A percentile compares a stretch with the other conserved stretches of the same genome.
These are phyloP conservation scores for Fraxinus nigra DNA, from an alignment of 305 asterid species.

Conservation along the genomic window DNA sequence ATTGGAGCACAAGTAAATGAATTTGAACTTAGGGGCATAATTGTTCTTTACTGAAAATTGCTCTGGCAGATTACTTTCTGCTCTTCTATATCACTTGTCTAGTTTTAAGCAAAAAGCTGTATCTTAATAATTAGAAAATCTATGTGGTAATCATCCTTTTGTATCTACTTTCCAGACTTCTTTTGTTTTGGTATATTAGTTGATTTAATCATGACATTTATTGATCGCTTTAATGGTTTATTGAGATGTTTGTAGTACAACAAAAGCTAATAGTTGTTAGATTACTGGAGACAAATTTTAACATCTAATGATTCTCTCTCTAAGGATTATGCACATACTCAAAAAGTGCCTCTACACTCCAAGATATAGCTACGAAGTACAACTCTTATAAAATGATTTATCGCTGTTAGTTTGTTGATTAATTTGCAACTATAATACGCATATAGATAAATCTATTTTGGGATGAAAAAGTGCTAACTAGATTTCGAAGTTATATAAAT, in stretches of 20 bases:
- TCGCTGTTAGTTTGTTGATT: background rate
- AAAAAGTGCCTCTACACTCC: background rate
- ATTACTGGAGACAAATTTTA: conserved; percentile 6
- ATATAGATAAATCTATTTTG: background rate
- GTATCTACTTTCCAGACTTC: background rate
- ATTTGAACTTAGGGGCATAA: background rate
- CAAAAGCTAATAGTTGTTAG: background rate
- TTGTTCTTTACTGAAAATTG: background rate
- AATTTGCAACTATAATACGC: background rate
- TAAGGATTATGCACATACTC: conserved; percentile 1
- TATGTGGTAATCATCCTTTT: background rate
- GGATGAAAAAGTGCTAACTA: background rate
- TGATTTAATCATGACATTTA: background rate
- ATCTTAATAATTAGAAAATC: background rate
- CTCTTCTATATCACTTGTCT: background rate
- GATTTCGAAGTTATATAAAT: background rate
- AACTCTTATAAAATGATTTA: background rate
- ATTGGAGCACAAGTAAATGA: background rate
- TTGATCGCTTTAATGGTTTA: background rate
- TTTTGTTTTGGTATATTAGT: background rate
- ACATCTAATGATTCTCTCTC: background rate
- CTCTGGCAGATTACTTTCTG: background rate
- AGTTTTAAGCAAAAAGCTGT: background rate
- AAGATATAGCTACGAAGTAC: background rate
- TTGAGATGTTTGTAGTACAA: background rate